Evolutionary conservation across 768 basidiomycete genomes (phyloP).

Genomic region (Russula virescens): DNA sequence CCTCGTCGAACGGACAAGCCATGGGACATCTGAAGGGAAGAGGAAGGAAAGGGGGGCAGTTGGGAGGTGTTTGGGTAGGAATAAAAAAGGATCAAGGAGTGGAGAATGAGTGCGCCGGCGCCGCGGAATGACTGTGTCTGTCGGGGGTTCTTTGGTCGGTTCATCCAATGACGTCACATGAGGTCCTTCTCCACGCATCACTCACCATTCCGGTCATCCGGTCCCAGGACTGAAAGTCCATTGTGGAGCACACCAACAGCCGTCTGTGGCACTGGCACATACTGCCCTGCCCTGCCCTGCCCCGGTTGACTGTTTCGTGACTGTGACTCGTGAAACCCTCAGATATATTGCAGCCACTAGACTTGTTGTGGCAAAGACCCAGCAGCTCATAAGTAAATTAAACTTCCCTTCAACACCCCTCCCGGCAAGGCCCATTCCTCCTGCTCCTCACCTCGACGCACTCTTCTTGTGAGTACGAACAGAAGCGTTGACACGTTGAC

Average conservation of each 20-base stretch:
- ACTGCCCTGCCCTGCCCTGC: no score
- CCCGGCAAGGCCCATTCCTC: no score
- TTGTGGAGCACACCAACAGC: not conserved
- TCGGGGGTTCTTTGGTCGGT: conserved; percentile 5
- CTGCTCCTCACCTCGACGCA: no score
- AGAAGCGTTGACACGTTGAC: no score
- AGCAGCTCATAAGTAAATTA: no score
- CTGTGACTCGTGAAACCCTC: no score
- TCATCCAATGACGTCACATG: conserved; percentile 13
- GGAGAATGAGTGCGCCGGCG: conserved; percentile 1
- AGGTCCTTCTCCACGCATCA: not conserved
- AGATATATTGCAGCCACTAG: no score
- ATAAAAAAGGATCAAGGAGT: not conserved
- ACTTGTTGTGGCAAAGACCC: no score
- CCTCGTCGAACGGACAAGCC: conserved; percentile 4
- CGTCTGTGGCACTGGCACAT: not conserved
- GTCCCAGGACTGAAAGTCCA: not conserved
- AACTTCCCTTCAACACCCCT: no score
- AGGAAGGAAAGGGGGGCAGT: not conserved
- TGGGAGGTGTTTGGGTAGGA: conserved; percentile 1
- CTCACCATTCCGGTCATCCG: conserved; percentile 2
- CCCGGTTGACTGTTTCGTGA: no score
- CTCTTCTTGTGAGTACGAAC: no score
- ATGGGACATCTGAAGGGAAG: conserved; percentile 14
- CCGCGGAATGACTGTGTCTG: conserved; percentile 19